Evolutionary conservation across 768 basidiomycete species (phyloP), one percentile per base, ranked within the genome.

Genomic region (Phylloporus rhodoxanthus): DNA sequence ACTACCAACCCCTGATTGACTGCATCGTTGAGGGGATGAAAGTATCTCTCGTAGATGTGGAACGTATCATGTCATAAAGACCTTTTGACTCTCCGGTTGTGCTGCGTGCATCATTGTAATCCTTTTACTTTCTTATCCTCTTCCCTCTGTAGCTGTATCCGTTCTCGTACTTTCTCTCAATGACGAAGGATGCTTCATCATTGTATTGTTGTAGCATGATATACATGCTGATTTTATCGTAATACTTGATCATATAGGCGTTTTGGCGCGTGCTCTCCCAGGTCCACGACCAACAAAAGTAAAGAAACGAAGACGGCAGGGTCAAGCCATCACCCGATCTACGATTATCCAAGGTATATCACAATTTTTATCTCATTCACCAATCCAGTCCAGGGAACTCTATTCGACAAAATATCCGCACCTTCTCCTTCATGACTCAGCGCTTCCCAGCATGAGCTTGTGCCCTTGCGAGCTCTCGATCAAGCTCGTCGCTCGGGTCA

Each of bases 401-500:
- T 33, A 13, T 38, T 38, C 20, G 5, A 20, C 7, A 37, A n/a
- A 8, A 26, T 42, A 5, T 41, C 21, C 25, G 8, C 14, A 40
- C n/a, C 4, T 6, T 5, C 15, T 25, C 15, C 39, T 26, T 14
- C 38, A 23, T 13, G 15, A 15, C 32, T 67, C 43, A 70, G 36
- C 63, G 57, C 17, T 58, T 60, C 17, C 63, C 72, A 20, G 82
- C 60, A 59, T 84, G 84, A 23, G 82, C 60, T 60, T 85, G 85
- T 29, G 85, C 81, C 45, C 80, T 79, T 10, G 85, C 86, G n/a
- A 93, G 75, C 65, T 94, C 91, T 38, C 83, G 80, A 63, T 94
- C 91, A 11, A 94, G 78, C 58, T 87, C 87, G 48, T 82, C 84
- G 51, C 85, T 87, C 7, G 91, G 91, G 59, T 92, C 84, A 56